Evolutionary conservation across 306 rosid genomes (phyloP).

Genomic region (Vigna mungo): DNA sequence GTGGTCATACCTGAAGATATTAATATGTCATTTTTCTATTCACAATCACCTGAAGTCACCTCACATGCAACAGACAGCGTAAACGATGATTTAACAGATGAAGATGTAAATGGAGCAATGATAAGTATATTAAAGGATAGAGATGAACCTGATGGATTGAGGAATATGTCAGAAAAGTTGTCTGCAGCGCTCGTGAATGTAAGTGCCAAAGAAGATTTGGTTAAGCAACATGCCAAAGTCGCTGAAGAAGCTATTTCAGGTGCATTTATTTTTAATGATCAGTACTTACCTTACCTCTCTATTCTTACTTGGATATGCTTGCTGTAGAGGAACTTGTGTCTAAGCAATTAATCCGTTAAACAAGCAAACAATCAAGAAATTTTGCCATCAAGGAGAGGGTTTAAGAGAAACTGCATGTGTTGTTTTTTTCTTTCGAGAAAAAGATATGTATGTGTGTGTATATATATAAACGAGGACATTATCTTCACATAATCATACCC

Average conservation of each 20-base stretch:
- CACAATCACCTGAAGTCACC: conserved; percentile 67
- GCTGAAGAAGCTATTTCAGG: conserved; percentile 96
- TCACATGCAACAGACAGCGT: conserved; percentile 47
- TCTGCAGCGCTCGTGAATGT: conserved; percentile 82
- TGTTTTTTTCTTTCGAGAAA: too few species aligned
- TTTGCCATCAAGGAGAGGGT: not conserved
- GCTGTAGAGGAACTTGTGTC: not conserved
- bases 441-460: too few species aligned
- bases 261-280: conserved; percentile 35
- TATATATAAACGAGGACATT: too few species aligned
- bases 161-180: conserved; percentile 60
- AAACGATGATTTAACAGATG: conserved; percentile 21
- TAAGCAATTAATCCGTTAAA: not conserved
- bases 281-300: not conserved
- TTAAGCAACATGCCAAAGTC: conserved; percentile 81
- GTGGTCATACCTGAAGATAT: conserved; percentile 48
- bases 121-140: conserved; percentile 35
- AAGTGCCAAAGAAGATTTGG: conserved; percentile 85
- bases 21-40: conserved; percentile 32
- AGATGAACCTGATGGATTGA: conserved; percentile 53
- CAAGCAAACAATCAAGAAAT: not conserved
- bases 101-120: conserved; percentile 38
- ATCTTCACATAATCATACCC: too few species aligned
- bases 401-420: too few species aligned
- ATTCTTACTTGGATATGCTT: not conserved